Percentiles rank a stretch among this genome's conserved stretches.
phyloP scores from a whole-genome alignment of 192 early-diverging fungal species.

The Physocladia obscura region DNA sequence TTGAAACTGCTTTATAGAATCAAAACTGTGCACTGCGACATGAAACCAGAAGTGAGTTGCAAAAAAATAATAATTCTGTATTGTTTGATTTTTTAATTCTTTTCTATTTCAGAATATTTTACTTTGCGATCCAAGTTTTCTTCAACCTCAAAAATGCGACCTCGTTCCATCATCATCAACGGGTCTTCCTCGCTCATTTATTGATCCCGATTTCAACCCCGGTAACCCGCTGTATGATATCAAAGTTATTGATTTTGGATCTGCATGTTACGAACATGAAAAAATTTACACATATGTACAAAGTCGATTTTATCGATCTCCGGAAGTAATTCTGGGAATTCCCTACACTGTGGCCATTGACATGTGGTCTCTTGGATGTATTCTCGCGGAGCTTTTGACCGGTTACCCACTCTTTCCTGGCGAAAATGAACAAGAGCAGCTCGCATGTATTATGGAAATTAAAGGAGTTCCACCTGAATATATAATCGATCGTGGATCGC shows the following conservation, averaged over 20 bases:
- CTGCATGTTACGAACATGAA: conserved; percentile 88
- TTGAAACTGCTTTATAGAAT: conserved; percentile 30
- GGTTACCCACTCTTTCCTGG: conserved; percentile 95
- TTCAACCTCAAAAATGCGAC: conserved; percentile 39
- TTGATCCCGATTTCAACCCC: conserved; percentile 45
- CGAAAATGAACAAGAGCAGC: too few species aligned
- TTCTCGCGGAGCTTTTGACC: conserved; percentile 79
- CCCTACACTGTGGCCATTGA: conserved; percentile 91
- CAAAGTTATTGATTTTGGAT: conserved; percentile 99
- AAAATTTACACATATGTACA: conserved; percentile 98
- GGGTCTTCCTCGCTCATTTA: conserved; percentile 15
- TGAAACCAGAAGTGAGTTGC: conserved; percentile 87
- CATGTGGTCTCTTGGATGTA: conserved; percentile 96
- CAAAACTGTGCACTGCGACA: conserved; percentile 82
- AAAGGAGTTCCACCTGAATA: conserved; percentile 78
- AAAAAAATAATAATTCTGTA: too few species aligned
- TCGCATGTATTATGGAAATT: conserved; percentile 94
- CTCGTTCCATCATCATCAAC: conserved; percentile 1
- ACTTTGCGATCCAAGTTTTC: conserved; percentile 62
- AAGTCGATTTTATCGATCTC: conserved; percentile 92
- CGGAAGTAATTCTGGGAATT: conserved; percentile 90
- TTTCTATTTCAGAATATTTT: conserved; percentile 69
- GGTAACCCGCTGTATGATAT: conserved; percentile 54
- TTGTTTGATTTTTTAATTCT: too few species aligned
- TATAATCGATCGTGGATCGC: conserved; percentile 74